phyloP scores from a whole-genome alignment of 768 basidiomycete species.

The Boletellus ananas region DNA sequence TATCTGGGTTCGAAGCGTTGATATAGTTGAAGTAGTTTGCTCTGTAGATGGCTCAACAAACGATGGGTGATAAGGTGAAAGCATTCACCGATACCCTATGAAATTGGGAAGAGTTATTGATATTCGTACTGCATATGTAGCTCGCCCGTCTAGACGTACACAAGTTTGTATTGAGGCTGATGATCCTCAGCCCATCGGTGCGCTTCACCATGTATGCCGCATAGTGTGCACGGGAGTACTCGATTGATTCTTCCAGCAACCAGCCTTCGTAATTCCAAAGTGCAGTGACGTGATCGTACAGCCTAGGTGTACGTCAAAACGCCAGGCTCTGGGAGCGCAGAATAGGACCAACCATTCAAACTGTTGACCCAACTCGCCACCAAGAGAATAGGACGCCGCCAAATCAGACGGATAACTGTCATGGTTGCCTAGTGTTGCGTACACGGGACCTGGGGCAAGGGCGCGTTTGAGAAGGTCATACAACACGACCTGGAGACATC shows the following conservation, averaged over 20 bases:
- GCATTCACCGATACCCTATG: constrained; percentile 32
- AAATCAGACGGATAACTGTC: constrained; percentile 60
- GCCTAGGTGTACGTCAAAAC: constrained; percentile 39
- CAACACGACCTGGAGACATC: constrained; percentile 46
- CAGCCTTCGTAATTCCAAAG: constrained; percentile 72
- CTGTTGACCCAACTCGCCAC: constrained; percentile 51
- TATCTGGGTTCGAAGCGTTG: constrained; percentile 65
- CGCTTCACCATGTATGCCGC: constrained; percentile 69
- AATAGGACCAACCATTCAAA: constrained; percentile 53
- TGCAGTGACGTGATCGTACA: constrained; percentile 69
- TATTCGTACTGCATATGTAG: background rate
- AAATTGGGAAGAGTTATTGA: constrained; percentile 1
- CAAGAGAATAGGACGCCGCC: constrained; percentile 58
- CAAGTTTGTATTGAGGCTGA: constrained; percentile 73
- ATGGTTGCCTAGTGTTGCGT: constrained; percentile 74
- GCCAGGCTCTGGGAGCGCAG: background rate
- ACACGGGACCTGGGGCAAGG: constrained; percentile 67
- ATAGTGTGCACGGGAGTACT: constrained; percentile 63
- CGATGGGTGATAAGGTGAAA: background rate
- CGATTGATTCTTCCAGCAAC: constrained; percentile 55
- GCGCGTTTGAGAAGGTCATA: constrained; percentile 63
- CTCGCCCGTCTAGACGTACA: constrained; percentile 42
- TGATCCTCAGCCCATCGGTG: constrained; percentile 61
- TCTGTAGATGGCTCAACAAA: constrained; percentile 29
- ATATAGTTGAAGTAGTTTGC: constrained; percentile 77